These are phyloP conservation scores for Dipteronia dyeriana DNA, from an alignment of 345 rosid genomes.

Conservation along the genomic window DNA sequence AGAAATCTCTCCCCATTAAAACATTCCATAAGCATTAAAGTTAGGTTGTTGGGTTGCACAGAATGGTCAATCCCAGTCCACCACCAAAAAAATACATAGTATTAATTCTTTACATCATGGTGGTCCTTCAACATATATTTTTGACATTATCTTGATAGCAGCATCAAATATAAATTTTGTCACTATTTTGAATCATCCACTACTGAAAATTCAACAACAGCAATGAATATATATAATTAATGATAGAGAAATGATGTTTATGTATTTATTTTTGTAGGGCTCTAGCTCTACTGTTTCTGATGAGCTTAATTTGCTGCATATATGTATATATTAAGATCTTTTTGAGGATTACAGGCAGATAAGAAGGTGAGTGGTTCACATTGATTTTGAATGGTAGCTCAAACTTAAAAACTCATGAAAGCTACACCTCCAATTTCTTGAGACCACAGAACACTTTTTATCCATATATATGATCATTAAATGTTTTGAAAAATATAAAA, in stretches of 20 bases:
- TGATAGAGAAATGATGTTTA: slow-evolving; percentile 21
- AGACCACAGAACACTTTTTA: background rate
- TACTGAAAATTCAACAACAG: slow-evolving; percentile 27
- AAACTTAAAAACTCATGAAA: slow-evolving; percentile 15
- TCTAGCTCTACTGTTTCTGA: slow-evolving; percentile 14
- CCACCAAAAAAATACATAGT: slow-evolving; percentile 5
- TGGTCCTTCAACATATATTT: slow-evolving; percentile 29
- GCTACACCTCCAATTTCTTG: slow-evolving; percentile 16
- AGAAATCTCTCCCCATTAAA: slow-evolving; percentile 4
- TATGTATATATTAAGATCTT: too few species aligned
- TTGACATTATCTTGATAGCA: slow-evolving; percentile 22
- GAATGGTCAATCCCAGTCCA: background rate
- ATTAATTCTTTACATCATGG: slow-evolving; percentile 24
- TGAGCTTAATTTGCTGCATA: slow-evolving; percentile 7
- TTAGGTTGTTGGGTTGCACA: background rate
- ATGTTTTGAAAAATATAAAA: background rate
- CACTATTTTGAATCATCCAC: slow-evolving; percentile 30
- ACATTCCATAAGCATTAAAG: too few species aligned
- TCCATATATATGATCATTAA: too few species aligned
- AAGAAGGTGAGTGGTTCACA: slow-evolving; percentile 14
- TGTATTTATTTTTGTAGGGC: background rate
- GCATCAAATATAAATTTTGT: slow-evolving; percentile 33
- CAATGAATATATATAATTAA: slow-evolving; percentile 8
- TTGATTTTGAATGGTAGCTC: slow-evolving; percentile 19
- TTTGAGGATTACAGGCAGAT: slow-evolving; percentile 21